Conservation (phyloP, 768 basidiomycete genomes). For the Pleurotus citrinopileatus region DNA sequence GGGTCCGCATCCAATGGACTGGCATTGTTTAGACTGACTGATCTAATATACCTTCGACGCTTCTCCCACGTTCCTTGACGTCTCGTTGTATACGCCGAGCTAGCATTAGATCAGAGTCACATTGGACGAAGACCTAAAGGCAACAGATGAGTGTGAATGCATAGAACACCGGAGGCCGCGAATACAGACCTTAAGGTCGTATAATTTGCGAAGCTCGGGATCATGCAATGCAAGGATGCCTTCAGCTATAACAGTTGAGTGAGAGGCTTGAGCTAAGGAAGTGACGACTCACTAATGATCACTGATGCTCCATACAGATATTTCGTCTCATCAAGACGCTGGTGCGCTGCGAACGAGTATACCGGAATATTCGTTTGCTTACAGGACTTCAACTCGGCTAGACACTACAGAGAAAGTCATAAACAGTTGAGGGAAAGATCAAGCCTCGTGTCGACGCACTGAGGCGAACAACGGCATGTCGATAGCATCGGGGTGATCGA, state of each 20-base stretch:
- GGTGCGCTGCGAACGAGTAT: constrained; percentile 92
- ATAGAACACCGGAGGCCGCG: not conserved
- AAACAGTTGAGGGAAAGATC: not conserved
- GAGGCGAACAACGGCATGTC: constrained; percentile 86
- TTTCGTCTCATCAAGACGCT: constrained; percentile 72
- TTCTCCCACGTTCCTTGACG: constrained; percentile 82
- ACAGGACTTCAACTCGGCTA: constrained; percentile 82
- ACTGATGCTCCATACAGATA: constrained; percentile 93
- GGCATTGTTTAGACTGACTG: constrained; percentile 67
- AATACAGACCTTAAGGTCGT: constrained; percentile 82
- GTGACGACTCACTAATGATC: constrained; percentile 61
- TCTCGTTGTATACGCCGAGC: constrained; percentile 89
- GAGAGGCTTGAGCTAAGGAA: not conserved
- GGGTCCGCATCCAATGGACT: no score
- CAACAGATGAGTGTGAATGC: not conserved
- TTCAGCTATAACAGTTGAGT: constrained; percentile 52
- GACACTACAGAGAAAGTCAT: constrained; percentile 51
- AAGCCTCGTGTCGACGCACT: constrained; percentile 41
- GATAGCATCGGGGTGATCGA: constrained; percentile 91
- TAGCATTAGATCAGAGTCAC: constrained; percentile 96
- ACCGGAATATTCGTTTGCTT: constrained; percentile 87
- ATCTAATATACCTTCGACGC: constrained; percentile 83
- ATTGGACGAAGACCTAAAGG: constrained; percentile 80
- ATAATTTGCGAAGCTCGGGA: constrained; percentile 70
- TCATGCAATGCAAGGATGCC: constrained; percentile 92